A percentile compares a stretch with the other conserved stretches of the same genome.
These are phyloP conservation scores for Corylus avellana DNA, from an alignment of 306 rosid species.

Conservation along the genomic window DNA sequence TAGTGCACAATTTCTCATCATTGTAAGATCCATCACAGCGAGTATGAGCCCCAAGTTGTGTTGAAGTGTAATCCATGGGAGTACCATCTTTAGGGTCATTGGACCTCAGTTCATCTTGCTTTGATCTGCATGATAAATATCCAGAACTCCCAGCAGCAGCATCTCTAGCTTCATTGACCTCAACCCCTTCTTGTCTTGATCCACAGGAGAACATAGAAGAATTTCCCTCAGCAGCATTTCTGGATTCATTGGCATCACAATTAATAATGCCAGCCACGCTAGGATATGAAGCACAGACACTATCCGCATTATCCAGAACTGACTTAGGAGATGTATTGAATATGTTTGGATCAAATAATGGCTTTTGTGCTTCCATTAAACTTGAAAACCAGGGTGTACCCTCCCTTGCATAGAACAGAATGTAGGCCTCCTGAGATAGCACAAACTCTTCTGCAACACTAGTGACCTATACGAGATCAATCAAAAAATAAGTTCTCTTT, in stretches of 20 bases:
- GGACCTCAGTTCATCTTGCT: constrained; percentile 15
- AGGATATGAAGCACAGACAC: constrained; percentile 14
- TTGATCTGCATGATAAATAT: constrained; percentile 15
- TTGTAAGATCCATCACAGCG: constrained; percentile 18
- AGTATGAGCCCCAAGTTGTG: neutral
- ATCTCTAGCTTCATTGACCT: constrained; percentile 24
- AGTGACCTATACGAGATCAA: constrained; percentile 58
- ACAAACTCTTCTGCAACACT: constrained; percentile 52
- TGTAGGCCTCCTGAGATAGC: constrained; percentile 78
- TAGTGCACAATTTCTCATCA: constrained; percentile 6
- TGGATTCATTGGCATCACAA: constrained; percentile 25
- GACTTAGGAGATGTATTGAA: constrained; percentile 64
- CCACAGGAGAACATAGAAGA: constrained; percentile 11
- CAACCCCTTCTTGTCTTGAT: constrained; percentile 15
- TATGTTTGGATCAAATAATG: constrained; percentile 21
- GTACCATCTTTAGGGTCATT: constrained; percentile 16
- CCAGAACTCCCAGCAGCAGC: constrained; percentile 15
- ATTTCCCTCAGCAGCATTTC: constrained; percentile 16
- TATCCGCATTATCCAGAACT: constrained; percentile 55
- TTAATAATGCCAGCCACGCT: constrained; percentile 5
- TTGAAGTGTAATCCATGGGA: constrained; percentile 6
- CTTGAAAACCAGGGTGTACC: constrained; percentile 80
- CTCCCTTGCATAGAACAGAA: constrained; percentile 71
- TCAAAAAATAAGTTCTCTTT: constrained; percentile 13
- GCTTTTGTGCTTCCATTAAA: constrained; percentile 32